Evolutionary conservation across 2,329 filamentous ascomycete genomes (phyloP).

Genomic region (Diplodia intermedia): DNA sequence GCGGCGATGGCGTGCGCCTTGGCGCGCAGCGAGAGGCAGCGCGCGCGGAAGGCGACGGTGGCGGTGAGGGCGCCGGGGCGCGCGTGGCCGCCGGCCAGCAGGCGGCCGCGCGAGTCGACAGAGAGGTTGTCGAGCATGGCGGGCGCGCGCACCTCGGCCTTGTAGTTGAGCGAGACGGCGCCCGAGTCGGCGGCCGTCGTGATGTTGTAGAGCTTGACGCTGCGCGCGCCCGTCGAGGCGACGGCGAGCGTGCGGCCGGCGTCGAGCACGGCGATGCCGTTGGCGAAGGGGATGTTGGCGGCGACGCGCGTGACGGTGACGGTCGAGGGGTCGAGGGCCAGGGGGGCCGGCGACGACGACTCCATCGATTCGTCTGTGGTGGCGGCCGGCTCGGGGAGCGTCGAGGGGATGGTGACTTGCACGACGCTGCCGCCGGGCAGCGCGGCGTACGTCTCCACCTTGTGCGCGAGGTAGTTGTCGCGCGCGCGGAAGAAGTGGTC

Average conservation of each 20-base stretch:
- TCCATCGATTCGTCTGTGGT: neutral
- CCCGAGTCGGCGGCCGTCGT: neutral
- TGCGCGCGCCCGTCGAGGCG: slow-evolving; percentile 45
- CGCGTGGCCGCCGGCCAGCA: slow-evolving; percentile 53
- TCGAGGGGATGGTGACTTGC: slow-evolving; percentile 41
- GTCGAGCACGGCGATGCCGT: slow-evolving; percentile 51
- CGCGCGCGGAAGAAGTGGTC: slow-evolving; percentile 50
- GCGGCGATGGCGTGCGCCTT: slow-evolving; percentile 17
- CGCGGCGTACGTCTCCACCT: slow-evolving; percentile 50
- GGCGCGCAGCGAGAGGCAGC: slow-evolving; percentile 34
- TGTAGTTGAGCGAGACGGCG: slow-evolving; percentile 33
- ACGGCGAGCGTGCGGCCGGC: slow-evolving; percentile 46
- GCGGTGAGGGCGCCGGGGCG: slow-evolving; percentile 42
- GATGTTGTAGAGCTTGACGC: slow-evolving; percentile 47
- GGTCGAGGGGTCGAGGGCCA: neutral
- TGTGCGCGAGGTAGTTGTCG: slow-evolving; percentile 40
- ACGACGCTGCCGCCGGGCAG: slow-evolving; percentile 49
- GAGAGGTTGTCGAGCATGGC: slow-evolving; percentile 52
- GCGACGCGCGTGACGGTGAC: slow-evolving; percentile 31
- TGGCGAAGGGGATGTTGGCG: slow-evolving; percentile 48
- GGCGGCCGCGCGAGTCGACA: slow-evolving; percentile 46
- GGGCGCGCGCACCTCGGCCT: slow-evolving; percentile 38
- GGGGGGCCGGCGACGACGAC: slow-evolving; percentile 22
- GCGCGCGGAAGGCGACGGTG: neutral
- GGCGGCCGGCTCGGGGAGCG: neutral